Evolutionary conservation across 2,329 filamentous ascomycete genomes (phyloP).

Genomic region (Cladorrhinum sp.): DNA sequence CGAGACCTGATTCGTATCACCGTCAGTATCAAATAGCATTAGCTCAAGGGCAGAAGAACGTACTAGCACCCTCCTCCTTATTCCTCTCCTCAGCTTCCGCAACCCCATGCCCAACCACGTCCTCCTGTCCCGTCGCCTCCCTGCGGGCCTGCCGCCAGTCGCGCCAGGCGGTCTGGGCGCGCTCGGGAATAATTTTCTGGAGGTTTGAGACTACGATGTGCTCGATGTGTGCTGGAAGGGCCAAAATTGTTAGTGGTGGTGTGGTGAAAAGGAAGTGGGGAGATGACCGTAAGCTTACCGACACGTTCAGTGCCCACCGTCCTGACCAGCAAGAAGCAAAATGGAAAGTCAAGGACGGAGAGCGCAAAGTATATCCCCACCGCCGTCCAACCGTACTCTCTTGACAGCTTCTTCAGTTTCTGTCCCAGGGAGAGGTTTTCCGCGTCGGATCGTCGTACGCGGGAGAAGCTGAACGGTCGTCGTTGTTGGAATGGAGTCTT

Average conservation of each 20-base stretch:
- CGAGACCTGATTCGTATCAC: conserved; percentile 46
- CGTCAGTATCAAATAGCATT: too few relatives aligned
- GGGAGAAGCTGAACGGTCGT: conserved; percentile 31
- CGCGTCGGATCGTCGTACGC: conserved; percentile 24
- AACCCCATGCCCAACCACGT: conserved; percentile 50
- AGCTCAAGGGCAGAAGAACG: too few relatives aligned
- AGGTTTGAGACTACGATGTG: conserved; percentile 62
- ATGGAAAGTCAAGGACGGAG: conserved; percentile 85
- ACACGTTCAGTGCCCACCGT: conserved; percentile 82
- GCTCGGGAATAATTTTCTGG: conserved; percentile 57
- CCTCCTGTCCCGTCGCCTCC: conserved; percentile 12
- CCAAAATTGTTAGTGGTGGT: conserved; percentile 1
- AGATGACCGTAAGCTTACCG: conserved; percentile 47
- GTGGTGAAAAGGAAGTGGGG: not conserved
- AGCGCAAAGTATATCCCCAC: conserved; percentile 85
- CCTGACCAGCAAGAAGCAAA: conserved; percentile 87
- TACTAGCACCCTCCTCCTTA: conserved; percentile 66
- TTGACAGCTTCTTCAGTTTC: conserved; percentile 76
- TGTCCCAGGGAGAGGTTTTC: conserved; percentile 57
- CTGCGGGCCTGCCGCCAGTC: conserved; percentile 48
- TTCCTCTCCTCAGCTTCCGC: conserved; percentile 60
- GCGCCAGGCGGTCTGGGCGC: conserved; percentile 52
- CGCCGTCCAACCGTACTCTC: conserved; percentile 92
- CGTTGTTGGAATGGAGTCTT: conserved; percentile 16
- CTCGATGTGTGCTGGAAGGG: conserved; percentile 54